Base-by-base conservation (phyloP, 192 early-diverging fungal species). In the Globomyces pollinis-pini region DNA sequence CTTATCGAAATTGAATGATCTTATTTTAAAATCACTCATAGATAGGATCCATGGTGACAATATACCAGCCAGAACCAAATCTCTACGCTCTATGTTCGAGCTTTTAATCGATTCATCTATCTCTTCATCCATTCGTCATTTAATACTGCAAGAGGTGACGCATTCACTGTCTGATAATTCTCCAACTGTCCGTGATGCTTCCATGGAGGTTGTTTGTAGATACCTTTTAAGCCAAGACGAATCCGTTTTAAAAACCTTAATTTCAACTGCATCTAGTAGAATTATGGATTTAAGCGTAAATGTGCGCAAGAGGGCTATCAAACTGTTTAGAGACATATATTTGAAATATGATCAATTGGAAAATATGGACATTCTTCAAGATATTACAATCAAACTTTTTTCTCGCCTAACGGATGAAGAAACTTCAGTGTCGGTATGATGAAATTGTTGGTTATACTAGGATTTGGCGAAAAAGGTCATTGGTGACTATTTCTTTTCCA, bases 361-460 rank as follows among this genome's bases (percentile, higher is more conserved):
- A 47, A 16, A 21, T 4, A 35, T 35, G 7, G 7, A 3, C 6
- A 35, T 55, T 3, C 23, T 55, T 8, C 29, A 28, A 3, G 53
- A 55, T 41, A 41, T n/a, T 4, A 24, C 29, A 8, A 26, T 21
- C n/a, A 55, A 34, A n/a, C 20, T 55, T 12, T 35, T 55, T 5
- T 4, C 38, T 24, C 21, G 53, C 21, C 29, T 55, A 31, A 24
- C 29, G 24, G 53, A 55, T 41, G 53, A 55, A 55, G 53, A 55
- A 41, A 55, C 30, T 13, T 13, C 53, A 41, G 53, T 55, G 8
- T 38, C 35, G 38, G 38, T 39, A 39, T n/a, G 20, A n/a, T 20
- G 38, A n/a, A n/a, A 15, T 39, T 15, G 38, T 20, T 15, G 38
- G 15, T 39, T 15, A 39, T 15, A 15, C 15, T 39, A 39, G 8